Base-by-base conservation (phyloP, 345 rosid species). In the Hibiscus tridactylites region DNA sequence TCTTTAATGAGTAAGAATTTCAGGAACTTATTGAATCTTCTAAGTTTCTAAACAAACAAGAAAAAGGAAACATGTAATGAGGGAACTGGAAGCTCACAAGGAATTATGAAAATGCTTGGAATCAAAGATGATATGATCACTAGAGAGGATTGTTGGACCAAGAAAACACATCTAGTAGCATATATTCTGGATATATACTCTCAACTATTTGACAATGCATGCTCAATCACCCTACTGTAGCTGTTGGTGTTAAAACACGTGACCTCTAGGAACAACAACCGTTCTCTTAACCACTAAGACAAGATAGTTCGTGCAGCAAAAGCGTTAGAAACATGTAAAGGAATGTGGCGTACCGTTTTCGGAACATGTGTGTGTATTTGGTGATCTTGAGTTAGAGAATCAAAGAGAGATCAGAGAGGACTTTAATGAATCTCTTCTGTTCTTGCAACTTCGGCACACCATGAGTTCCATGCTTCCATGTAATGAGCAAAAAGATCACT, bases 401-500 rank as follows among this genome's bases (percentile, higher is more conserved):
- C 59, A n/a, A 56, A 37, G 24, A 10, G 33, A 56, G 11, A 7
- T 0, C 15, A 49, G 39, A 46, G 61, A 19, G 80, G 50, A 50
- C 74, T 76, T 68, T 37, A 37, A 9, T 24, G 61, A 63, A 54
- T 70, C 64, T 65, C 77, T 75, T 83, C 85, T 79, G 84, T 85
- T 56, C 71, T 78, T 24, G 81, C 77, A 63, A 76, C 81, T 85
- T 84, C 88, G 46, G 73, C 82, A 76, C 82, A 78, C 91, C 93
- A 92, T 26, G 89, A 73, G 73, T 79, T 82, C 92, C 90, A 87
- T 39, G 96, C 85, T 57, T 86, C 90, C 81, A 50, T 63, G 83
- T 85, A 90, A 73, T 90, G 96, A 35, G 78, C 83, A 49, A 90
- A 82, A 70, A 92, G 92, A n/a, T 86, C 90, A 44, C 74, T 69